phyloP scores from a whole-genome alignment of 2,329 filamentous ascomycete genomes.

The Claviceps arundinis region DNA sequence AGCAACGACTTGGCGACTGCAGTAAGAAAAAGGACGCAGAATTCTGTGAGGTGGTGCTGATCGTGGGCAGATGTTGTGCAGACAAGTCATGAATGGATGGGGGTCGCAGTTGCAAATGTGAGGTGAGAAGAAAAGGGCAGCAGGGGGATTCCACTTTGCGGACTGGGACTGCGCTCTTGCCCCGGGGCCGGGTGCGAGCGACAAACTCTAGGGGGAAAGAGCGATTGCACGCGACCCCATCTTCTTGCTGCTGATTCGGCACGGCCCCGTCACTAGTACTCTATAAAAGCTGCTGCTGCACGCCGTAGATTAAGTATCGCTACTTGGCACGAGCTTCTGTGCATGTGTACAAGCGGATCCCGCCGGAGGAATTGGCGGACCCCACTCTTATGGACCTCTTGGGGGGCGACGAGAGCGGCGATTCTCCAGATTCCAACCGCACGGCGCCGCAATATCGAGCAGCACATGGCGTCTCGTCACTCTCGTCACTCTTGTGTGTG shows the following conservation, averaged over 20 bases:
- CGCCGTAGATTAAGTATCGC: background rate
- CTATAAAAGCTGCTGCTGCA: background rate
- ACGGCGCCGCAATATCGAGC: constrained; percentile 2
- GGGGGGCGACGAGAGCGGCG: constrained; percentile 4
- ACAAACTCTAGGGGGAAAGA: constrained; percentile 1
- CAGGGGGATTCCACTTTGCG: constrained; percentile 9
- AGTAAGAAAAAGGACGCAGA: constrained; percentile 7
- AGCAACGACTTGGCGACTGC: background rate
- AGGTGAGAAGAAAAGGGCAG: constrained; percentile 10
- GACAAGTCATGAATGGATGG: constrained; percentile 11
- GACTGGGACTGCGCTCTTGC: constrained; percentile 7
- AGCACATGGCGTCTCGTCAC: background rate
- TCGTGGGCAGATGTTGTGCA: constrained; percentile 13
- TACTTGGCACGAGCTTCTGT: background rate
- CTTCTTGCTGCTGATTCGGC: background rate
- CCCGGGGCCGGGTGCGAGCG: constrained; percentile 3
- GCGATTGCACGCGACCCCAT: constrained; percentile 2
- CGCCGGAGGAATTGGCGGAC: constrained; percentile 2
- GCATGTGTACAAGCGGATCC: constrained; percentile 1
- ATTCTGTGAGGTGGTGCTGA: constrained; percentile 7
- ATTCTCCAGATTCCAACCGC: background rate
- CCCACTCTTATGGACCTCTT: constrained; percentile 2
- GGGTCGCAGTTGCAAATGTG: constrained; percentile 14
- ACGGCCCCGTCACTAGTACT: background rate
- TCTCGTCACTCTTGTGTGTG: no score